Evolutionary conservation across 139 green algal genomes (phyloP), one percentile per base, ranked within the genome.

Genomic region (Chlamydomonas incerta): DNA sequence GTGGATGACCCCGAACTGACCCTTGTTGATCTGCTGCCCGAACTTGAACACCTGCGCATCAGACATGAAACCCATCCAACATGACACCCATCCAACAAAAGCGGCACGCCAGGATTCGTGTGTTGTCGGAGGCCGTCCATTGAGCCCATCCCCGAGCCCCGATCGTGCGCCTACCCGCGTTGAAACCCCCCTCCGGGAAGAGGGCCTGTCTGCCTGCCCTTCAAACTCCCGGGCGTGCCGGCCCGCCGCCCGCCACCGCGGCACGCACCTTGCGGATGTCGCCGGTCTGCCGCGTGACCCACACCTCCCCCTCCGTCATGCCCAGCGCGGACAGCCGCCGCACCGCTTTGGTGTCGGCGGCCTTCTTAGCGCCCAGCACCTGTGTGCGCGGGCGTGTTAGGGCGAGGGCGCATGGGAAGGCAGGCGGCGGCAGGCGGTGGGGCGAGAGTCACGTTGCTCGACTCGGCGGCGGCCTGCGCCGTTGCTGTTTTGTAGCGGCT

Each of bases 1-100:
- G 26, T 85, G 60, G 10, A 85, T 75, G 33, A 28, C 41, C 9
- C 79, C 79, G 79, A 85, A 85, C 66, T 85, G 79, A 21, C 79
- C 79, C 66, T 85, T 85, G 46, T 85, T 85, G 47, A 85, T 76
- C 50, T 76, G 47, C n/a, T 35, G 0, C 10, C 79, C 79, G 15
- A 85, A 85, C 50, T 68, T 85, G 66, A 66, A 83, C n/a, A 74
- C 76, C 76, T 83, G 76, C 9, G 62, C 50, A 28, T 3, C 62
- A 57, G 50, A 57, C 50, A 14, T 57, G n/a, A n/a, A n/a, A n/a
- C n/a, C n/a, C n/a, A n/a, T n/a, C n/a, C n/a, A n/a, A n/a, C n/a
- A n/a, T n/a, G n/a, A n/a, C n/a, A n/a, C n/a, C n/a, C n/a, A n/a
- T n/a, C n/a, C n/a, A n/a, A n/a, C n/a, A n/a, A n/a, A n/a, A n/a